Base-by-base conservation (phyloP, 192 early-diverging fungal species). In the Phlyctochytrium arcticum region DNA sequence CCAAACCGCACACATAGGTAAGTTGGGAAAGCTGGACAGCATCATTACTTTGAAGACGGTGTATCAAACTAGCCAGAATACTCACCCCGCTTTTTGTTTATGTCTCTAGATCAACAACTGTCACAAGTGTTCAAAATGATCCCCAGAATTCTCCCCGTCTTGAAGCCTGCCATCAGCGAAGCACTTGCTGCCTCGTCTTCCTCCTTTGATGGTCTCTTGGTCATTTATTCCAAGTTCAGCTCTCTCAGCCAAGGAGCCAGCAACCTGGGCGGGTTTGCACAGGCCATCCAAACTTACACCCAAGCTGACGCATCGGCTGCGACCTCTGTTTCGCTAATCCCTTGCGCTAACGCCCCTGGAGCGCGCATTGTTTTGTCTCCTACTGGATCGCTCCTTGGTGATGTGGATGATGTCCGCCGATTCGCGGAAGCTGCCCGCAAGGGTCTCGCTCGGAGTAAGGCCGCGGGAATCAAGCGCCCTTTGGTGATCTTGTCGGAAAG, bases 341-440 rank as follows among this genome's bases (percentile, higher is more conserved):
- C 29, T 15, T 10, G 47, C 23, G 8, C 57, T 21, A 35, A 37
- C n/a, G 87, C 81, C 12, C 85, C 85, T 29, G 85, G 85, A 42
- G 74, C 77, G 4, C 83, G 89, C 27, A 64, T 90, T 26, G 75
- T 93, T 15, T 62, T 91, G n/a, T 83, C 84, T 5, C 90, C 92
- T n/a, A 89, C 84, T 29, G 90, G 88, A 27, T 80, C 85, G 10
- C 65, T 91, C 5, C 60, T 72, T 54, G 83, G 82, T 55, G 92
- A 93, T 69, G 82, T 86, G 26, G 92, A 93, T 67, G 92, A 93
- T 73, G 88, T 88, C 42, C 83, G 92, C 66, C 85, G 88, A 59
- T 87, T 86, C 54, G 60, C 67, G 39, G 89, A 89, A 58, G 83
- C 83, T 9, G 85, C 87, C 62, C 82, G 82, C 66, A 70, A 75